Evolutionary conservation across 768 basidiomycete genomes (phyloP).

Genomic region (Infundibulicybe gibba): DNA sequence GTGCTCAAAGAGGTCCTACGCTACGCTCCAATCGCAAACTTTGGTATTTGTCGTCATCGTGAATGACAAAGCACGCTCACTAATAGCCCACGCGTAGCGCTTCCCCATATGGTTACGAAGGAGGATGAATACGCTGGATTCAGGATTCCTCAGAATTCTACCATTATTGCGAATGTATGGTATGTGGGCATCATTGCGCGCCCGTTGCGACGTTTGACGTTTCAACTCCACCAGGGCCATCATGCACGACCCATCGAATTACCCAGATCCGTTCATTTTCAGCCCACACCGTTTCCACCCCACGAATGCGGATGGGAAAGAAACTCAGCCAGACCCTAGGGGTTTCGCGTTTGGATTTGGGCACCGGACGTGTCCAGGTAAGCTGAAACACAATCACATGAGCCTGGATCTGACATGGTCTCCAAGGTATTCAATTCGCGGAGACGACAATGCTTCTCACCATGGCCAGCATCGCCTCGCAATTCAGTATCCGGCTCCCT

Average conservation of each 20-base stretch:
- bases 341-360: constrained; percentile 29
- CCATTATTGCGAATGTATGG: constrained; percentile 46
- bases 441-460: constrained; percentile 25
- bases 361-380: constrained; percentile 28
- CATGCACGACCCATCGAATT: constrained; percentile 35
- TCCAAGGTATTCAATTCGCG: constrained; percentile 23
- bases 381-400: not conserved
- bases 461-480: constrained; percentile 26
- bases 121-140: constrained; percentile 45
- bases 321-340: constrained; percentile 26
- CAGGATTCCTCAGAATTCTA: constrained; percentile 40
- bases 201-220: too few relatives aligned
- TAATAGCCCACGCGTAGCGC: constrained; percentile 18
- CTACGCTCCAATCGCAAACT: constrained; percentile 36
- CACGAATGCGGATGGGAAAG: not conserved
- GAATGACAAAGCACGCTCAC: too few relatives aligned
- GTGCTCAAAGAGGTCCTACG: constrained; percentile 37
- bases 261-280: constrained; percentile 36
- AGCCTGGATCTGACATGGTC: not conserved
- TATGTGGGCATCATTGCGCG: constrained; percentile 9
- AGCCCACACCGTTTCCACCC: constrained; percentile 31
- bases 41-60: constrained; percentile 21
- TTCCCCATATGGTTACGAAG: constrained; percentile 36
- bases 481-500: constrained; percentile 22
- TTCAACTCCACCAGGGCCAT: constrained; percentile 30